Percentiles rank a stretch among this genome's conserved stretches.
Conservation (phyloP, 1,284 basidiomycete genomes). For the Vanrija sp. region DNA sequence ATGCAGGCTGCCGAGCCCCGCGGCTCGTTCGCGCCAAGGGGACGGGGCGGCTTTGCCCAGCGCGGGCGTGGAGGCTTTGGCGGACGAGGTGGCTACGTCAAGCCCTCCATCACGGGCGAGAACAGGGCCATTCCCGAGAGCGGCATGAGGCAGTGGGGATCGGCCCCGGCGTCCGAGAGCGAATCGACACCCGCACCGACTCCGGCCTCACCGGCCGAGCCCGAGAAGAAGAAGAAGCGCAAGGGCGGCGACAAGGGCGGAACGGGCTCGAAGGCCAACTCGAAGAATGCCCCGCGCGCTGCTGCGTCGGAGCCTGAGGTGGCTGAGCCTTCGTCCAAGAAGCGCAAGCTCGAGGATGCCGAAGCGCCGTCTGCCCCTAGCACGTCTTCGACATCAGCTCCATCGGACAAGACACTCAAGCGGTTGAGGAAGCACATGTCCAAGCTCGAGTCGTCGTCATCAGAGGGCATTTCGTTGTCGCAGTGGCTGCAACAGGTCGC, state of each 20-base stretch:
- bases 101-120: constrained; percentile 25
- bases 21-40: constrained; percentile 3
- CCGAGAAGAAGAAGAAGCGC: constrained; percentile 35
- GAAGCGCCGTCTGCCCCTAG: constrained; percentile 1
- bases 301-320: constrained; percentile 9
- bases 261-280: constrained; percentile 45
- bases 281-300: constrained; percentile 10
- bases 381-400: not conserved
- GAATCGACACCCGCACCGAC: constrained; percentile 1
- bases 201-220: not conserved
- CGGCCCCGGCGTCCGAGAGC: constrained; percentile 22
- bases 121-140: constrained; percentile 30
- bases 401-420: constrained; percentile 35
- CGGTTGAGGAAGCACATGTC: constrained; percentile 36
- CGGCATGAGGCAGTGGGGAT: constrained; percentile 47
- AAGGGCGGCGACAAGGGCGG: constrained; percentile 48
- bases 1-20: not conserved
- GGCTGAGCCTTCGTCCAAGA: constrained; percentile 23
- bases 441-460: constrained; percentile 24
- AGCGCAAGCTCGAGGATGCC: constrained; percentile 30
- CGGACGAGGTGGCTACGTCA: constrained; percentile 1
- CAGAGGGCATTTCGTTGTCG: constrained; percentile 11
- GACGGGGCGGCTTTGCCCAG: constrained; percentile 9
- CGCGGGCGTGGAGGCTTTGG: constrained; percentile 11
- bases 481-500: constrained; percentile 24